Percentiles rank a stretch among this genome's conserved stretches.
Conservation (phyloP, 768 basidiomycete species). For the Termitomyces sp. region DNA sequence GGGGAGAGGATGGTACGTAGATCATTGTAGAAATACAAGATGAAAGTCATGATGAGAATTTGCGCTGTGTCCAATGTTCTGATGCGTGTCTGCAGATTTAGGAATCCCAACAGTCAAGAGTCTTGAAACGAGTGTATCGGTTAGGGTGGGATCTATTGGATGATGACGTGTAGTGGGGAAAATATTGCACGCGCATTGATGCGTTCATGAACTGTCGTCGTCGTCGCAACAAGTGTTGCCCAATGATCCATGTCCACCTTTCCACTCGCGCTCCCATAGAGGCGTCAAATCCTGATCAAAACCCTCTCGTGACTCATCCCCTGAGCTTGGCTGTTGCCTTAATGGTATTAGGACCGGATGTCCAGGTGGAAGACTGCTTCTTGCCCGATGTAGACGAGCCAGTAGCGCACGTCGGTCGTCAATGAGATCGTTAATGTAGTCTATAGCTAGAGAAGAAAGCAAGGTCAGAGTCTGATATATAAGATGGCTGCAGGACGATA, state of each 20-base stretch:
- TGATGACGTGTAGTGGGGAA: not conserved
- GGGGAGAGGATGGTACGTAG: not conserved
- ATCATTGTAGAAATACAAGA: conserved; percentile 13
- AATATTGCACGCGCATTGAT: not conserved
- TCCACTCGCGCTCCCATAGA: conserved; percentile 85
- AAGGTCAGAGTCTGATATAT: not conserved
- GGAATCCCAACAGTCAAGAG: not conserved
- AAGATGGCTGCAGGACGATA: conserved; percentile 14
- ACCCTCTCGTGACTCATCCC: conserved; percentile 16
- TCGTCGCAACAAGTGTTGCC: conserved; percentile 46
- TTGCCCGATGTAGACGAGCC: conserved; percentile 58
- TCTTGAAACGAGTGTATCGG: not conserved
- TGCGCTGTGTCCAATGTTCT: not conserved
- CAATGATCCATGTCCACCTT: conserved; percentile 59
- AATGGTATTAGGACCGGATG: conserved; percentile 52
- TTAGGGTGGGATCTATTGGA: not conserved
- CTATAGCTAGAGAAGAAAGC: conserved; percentile 60
- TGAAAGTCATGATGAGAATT: not conserved
- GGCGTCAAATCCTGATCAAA: conserved; percentile 25
- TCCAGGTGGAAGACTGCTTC: conserved; percentile 49
- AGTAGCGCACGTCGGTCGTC: conserved; percentile 55
- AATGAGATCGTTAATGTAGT: conserved; percentile 71
- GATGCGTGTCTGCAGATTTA: conserved; percentile 2
- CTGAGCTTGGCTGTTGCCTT: conserved; percentile 18
- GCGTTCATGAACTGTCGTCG: conserved; percentile 24